Conservation (phyloP, 495 filamentous ascomycete species). For the Xylaria scruposa region DNA sequence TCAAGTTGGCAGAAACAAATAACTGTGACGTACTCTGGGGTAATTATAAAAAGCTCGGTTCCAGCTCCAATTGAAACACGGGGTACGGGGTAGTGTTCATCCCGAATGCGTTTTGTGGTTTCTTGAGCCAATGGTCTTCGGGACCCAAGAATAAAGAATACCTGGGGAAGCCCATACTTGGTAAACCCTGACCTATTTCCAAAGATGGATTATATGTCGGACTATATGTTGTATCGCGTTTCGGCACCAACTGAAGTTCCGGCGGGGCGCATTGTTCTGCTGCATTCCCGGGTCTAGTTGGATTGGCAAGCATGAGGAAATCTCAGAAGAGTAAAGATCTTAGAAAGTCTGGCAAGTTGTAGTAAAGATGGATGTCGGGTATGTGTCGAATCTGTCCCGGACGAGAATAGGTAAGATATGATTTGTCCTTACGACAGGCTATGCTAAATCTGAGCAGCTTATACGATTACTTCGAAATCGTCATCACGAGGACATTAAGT, state of each 20-base stretch:
- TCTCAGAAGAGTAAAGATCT: background rate
- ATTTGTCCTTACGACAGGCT: background rate
- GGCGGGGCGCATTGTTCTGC: background rate
- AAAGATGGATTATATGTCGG: background rate
- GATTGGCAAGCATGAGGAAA: background rate
- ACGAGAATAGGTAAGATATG: background rate
- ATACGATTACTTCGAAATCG: background rate
- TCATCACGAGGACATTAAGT: background rate
- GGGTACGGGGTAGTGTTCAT: conserved; percentile 2
- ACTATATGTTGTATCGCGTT: conserved; percentile 12
- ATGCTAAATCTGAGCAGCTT: background rate
- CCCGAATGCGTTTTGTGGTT: background rate
- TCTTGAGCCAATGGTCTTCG: background rate
- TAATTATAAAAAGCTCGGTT: conserved; percentile 2
- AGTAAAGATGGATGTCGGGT: background rate
- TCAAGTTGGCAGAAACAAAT: background rate
- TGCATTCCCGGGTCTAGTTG: background rate
- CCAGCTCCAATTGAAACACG: conserved; percentile 6
- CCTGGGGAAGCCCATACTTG: background rate
- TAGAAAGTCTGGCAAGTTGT: background rate
- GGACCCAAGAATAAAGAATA: background rate
- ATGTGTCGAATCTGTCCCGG: background rate
- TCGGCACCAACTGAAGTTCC: conserved; percentile 10
- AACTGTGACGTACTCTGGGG: background rate
- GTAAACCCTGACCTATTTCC: background rate